phyloP scores from a whole-genome alignment of 2,329 filamentous ascomycete species.

The Sarocladium oryzae region DNA sequence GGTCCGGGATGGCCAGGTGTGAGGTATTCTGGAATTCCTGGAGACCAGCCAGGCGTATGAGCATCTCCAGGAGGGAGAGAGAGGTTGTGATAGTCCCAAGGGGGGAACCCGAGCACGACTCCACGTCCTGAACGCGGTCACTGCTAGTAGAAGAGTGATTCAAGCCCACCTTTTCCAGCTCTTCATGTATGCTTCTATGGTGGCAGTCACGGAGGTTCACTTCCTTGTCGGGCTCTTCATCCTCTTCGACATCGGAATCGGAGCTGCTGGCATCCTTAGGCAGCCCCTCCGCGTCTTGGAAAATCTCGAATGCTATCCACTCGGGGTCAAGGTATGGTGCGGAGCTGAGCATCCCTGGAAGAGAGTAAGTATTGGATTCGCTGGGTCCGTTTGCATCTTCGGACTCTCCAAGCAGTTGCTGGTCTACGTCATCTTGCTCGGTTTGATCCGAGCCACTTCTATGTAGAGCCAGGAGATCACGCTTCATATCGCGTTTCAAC shows the following conservation, averaged over 20 bases:
- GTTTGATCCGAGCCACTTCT: constrained; percentile 19
- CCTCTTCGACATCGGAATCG: background rate
- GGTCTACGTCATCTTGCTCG: constrained; percentile 39
- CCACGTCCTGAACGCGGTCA: background rate
- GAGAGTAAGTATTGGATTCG: background rate
- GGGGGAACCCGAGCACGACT: constrained; percentile 31
- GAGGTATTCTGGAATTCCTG: constrained; percentile 90
- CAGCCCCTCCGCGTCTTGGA: constrained; percentile 51
- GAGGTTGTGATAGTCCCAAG: constrained; percentile 48
- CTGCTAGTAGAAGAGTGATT: background rate
- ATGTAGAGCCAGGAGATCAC: too few species aligned
- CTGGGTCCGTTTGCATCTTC: background rate
- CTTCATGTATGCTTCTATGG: too few species aligned
- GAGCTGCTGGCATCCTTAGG: constrained; percentile 11
- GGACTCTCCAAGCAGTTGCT: constrained; percentile 31
- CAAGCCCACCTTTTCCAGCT: background rate
- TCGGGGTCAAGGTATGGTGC: constrained; percentile 66
- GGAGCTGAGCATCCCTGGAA: background rate
- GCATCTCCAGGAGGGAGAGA: constrained; percentile 76
- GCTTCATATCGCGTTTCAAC: constrained; percentile 23
- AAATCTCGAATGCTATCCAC: constrained; percentile 89
- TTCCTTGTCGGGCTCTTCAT: background rate
- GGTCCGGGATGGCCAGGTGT: constrained; percentile 83
- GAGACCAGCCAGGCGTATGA: constrained; percentile 76
- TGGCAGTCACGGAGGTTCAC: too few species aligned